phyloP scores from a whole-genome alignment of 768 basidiomycete species.

The Boletus eberwhitei region DNA sequence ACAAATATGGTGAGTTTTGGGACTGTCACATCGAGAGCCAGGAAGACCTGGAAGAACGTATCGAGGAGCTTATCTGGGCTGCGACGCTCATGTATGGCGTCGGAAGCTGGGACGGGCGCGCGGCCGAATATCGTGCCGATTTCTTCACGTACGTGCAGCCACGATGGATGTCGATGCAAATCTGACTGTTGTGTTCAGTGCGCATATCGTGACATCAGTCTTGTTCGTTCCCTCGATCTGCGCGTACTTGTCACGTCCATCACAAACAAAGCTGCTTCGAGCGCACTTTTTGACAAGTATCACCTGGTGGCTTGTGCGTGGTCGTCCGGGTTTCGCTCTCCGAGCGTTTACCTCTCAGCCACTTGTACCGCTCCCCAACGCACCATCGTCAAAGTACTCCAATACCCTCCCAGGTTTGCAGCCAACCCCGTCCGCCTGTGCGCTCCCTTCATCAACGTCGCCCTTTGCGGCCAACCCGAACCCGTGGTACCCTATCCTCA shows the following conservation, averaged over 20 bases:
- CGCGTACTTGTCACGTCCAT: constrained; percentile 52
- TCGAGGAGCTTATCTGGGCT: constrained; percentile 63
- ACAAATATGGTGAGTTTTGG: constrained; percentile 47
- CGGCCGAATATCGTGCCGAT: constrained; percentile 51
- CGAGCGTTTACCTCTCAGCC: constrained; percentile 44
- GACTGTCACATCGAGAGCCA: constrained; percentile 35
- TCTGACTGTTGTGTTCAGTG: constrained; percentile 37
- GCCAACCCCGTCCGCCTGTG: constrained; percentile 20
- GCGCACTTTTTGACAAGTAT: constrained; percentile 53
- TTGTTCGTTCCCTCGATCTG: constrained; percentile 56
- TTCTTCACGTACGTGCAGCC: constrained; percentile 55
- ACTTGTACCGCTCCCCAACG: constrained; percentile 18
- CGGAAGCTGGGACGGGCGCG: constrained; percentile 44
- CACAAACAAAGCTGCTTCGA: constrained; percentile 53
- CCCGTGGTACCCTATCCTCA: constrained; percentile 56
- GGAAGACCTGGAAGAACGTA: constrained; percentile 44
- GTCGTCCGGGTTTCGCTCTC: constrained; percentile 50
- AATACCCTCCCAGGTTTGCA: constrained; percentile 22
- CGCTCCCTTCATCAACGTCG: constrained; percentile 34
- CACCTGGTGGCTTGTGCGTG: constrained; percentile 54
- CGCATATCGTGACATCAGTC: constrained; percentile 68
- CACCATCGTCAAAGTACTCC: constrained; percentile 19
- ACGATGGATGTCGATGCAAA: no score
- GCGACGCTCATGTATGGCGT: constrained; percentile 57
- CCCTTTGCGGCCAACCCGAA: constrained; percentile 42